These are phyloP conservation scores for Raffaelea albimanens DNA, from an alignment of 2,329 filamentous ascomycete genomes.

Conservation along the genomic window DNA sequence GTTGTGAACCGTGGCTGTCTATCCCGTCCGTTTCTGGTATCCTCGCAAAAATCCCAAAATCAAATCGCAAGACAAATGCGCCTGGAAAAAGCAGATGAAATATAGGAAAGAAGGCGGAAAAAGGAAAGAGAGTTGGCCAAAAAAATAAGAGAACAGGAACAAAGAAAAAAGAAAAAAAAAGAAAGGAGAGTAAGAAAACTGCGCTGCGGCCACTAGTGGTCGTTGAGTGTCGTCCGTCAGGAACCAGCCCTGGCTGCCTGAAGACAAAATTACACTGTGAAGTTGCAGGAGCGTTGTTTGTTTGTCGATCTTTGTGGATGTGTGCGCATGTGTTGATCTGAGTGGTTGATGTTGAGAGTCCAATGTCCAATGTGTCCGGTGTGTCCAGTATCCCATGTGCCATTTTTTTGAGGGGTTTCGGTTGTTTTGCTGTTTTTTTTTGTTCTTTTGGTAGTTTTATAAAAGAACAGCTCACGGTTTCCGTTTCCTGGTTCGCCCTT, in stretches of 20 bases:
- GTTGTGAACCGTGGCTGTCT: background rate
- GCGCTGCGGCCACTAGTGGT: no score
- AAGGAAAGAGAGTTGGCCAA: background rate
- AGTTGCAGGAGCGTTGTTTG: no score
- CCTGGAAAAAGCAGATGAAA: background rate
- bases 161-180: slow-evolving; percentile 1
- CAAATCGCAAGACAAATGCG: background rate
- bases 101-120: background rate
- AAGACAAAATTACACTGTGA: no score
- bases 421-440: background rate
- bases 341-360: no score
- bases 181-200: background rate
- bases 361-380: no score
- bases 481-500: background rate
- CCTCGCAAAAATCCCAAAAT: background rate
- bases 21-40: background rate
- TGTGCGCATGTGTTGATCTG: no score
- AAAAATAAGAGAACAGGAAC: background rate
- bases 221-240: no score
- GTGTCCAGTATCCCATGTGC: background rate
- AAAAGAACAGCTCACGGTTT: background rate
- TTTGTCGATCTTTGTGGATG: no score
- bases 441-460: background rate
- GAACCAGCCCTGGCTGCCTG: no score
- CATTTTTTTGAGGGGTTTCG: background rate